Percentiles rank a stretch among this genome's conserved stretches.
phyloP scores from a whole-genome alignment of 1,284 basidiomycete genomes.

The Afroboletus lepidellus region DNA sequence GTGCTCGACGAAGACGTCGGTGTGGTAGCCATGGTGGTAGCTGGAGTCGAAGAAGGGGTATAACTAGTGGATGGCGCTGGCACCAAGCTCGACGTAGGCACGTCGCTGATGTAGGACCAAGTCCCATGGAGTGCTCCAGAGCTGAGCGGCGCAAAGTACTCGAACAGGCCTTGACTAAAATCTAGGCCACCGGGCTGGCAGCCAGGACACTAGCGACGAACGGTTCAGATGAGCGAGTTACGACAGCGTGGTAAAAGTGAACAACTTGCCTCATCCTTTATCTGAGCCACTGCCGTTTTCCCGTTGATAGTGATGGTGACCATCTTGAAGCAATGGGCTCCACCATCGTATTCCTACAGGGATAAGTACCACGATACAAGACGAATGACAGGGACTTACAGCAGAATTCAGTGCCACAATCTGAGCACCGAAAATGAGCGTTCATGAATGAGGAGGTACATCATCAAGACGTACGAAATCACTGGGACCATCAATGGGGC shows the following conservation, averaged over 20 bases:
- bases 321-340: constrained; percentile 49
- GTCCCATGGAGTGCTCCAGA: constrained; percentile 39
- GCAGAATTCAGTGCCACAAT: constrained; percentile 44
- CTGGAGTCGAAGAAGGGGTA: constrained; percentile 12
- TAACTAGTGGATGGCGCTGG: constrained; percentile 3
- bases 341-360: constrained; percentile 38
- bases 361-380: constrained; percentile 4
- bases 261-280: constrained; percentile 49
- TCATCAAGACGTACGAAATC: constrained; percentile 26
- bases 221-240: neutral
- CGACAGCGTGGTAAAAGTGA: neutral
- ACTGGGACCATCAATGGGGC: constrained; percentile 14
- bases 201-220: constrained; percentile 35
- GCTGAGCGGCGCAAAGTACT: constrained; percentile 36
- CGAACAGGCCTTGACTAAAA: constrained; percentile 48
- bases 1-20: constrained; percentile 9
- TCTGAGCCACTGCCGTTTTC: constrained; percentile 50
- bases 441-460: neutral
- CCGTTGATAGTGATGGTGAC: constrained; percentile 58
- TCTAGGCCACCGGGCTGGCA: constrained; percentile 47
- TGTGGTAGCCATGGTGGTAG: constrained; percentile 4
- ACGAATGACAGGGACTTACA: constrained; percentile 24
- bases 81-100: constrained; percentile 20
- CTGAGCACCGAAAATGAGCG: constrained; percentile 25
- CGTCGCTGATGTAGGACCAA: constrained; percentile 38